A percentile compares a stretch with the other conserved stretches of the same genome.
Conservation (phyloP, 257 asterid genomes). For the Echium plantagineum region DNA sequence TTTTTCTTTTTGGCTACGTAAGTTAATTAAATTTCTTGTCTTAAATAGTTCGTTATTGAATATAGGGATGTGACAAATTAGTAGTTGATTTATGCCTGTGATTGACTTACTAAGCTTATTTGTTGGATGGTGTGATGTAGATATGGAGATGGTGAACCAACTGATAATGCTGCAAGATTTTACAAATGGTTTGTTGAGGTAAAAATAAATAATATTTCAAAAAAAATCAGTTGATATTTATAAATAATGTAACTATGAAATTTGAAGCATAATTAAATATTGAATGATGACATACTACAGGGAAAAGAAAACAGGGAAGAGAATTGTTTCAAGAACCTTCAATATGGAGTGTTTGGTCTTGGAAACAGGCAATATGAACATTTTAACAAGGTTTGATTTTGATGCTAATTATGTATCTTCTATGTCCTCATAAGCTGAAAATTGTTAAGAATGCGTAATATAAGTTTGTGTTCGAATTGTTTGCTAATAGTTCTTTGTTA, state of each 20-base stretch:
- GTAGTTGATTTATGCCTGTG: neutral
- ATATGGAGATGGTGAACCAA: conserved; percentile 99
- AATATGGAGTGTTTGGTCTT: conserved; percentile 88
- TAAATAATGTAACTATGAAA: neutral
- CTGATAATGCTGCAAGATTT: conserved; percentile 95
- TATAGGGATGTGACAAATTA: conserved; percentile 1
- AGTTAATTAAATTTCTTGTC: conserved; percentile 20
- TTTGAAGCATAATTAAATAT: conserved; percentile 2
- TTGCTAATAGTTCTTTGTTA: conserved; percentile 5
- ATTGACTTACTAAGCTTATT: conserved; percentile 19
- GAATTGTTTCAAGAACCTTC: conserved; percentile 67
- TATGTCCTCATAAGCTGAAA: neutral
- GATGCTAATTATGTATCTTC: neutral
- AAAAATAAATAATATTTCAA: conserved; percentile 4
- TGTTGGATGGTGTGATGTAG: conserved; percentile 50
- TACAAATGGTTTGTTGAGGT: conserved; percentile 98
- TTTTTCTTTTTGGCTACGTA: conserved; percentile 97
- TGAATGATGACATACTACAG: conserved; percentile 24
- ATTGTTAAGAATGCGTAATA: neutral
- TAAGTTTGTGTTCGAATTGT: conserved; percentile 4
- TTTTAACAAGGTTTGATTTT: conserved; percentile 73
- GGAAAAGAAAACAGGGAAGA: conserved; percentile 54
- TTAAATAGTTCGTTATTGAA: conserved; percentile 7
- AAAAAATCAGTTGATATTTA: neutral
- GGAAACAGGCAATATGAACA: conserved; percentile 99